Evolutionary conservation across 2,329 filamentous ascomycete species (phyloP), one percentile per base, ranked within the genome.

Genomic region (Diplocarpon rosae): DNA sequence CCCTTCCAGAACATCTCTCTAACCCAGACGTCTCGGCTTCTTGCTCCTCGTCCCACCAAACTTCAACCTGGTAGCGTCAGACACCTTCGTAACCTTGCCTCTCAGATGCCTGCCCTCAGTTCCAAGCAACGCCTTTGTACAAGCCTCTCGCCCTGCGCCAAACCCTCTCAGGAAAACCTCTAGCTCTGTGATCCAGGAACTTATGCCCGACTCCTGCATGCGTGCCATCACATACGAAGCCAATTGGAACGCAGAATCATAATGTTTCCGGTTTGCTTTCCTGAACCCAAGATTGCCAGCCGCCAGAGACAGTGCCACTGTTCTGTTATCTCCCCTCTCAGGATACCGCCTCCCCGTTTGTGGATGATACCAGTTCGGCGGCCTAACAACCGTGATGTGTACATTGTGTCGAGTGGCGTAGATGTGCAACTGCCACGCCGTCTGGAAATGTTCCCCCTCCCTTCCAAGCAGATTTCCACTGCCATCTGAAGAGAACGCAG

Each of bases 381-480:
- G 89, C 59, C 82, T 80, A 16, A 88, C 86, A 54, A 95, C 76
- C 1, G 89, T 95, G 58, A 98, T 76, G 66, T 96, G 87, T 15
- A 86, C 92, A 69, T 98, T 98, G 75, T 95, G 92, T 68, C 87
- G 93, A 63, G 85, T 82, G 24, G 83, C 69, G 66, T 79, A 90
- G 63, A 98, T 72, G 68, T 95, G 86, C 52, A 98, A 74, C 63
- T 94, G 87, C 69, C 87, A 87, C 2, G 85, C 75, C 31, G 68
- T 51, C 12, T 63, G 54, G 40, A 68, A 59, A 36, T 70, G 43
- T 12, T 39, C 65, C 2, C 46, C 51, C 4, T 54, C n/a, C 3
- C 44, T 45, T 9, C 14, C 52, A 31, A 57, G 37, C 28, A 56
- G 43, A 11, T 57, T 42, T 56, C 59, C 51, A 32, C 27, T 51